These are phyloP conservation scores for Russula virescens DNA, from an alignment of 768 basidiomycete genomes.

Conservation along the genomic window DNA sequence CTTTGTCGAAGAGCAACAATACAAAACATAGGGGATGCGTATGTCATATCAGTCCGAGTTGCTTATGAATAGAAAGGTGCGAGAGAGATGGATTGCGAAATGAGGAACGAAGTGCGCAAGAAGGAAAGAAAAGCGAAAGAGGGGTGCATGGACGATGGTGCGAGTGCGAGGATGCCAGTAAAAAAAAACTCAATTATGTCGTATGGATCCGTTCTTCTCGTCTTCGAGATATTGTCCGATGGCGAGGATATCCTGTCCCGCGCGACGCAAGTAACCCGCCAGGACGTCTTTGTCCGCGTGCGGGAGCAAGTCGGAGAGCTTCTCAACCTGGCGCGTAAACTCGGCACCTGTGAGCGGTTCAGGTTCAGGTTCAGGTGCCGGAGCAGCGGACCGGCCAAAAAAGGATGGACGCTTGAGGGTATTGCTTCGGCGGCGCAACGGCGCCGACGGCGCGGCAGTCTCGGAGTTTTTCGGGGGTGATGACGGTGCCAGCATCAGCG, in stretches of 20 bases:
- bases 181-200: constrained; percentile 27
- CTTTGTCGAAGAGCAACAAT: not conserved
- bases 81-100: not conserved
- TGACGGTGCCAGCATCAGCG: constrained; percentile 43
- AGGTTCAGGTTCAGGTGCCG: not conserved
- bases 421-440: constrained; percentile 20
- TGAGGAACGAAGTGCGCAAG: not conserved
- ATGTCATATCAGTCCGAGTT: constrained; percentile 8
- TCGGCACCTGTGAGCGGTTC: constrained; percentile 32
- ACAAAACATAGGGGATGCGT: constrained; percentile 7
- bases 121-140: not conserved
- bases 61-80: not conserved
- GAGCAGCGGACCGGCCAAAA: constrained; percentile 27
- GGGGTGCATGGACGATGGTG: not conserved
- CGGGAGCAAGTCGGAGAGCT: constrained; percentile 63
- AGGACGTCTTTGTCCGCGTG: constrained; percentile 63
- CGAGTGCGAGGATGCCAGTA: too few relatives aligned
- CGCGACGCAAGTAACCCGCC: constrained; percentile 62
- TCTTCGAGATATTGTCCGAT: constrained; percentile 84
- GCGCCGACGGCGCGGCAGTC: constrained; percentile 36
- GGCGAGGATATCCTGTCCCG: constrained; percentile 79
- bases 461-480: constrained; percentile 31
- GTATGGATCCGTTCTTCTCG: constrained; percentile 66
- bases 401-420: constrained; percentile 30
- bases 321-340: constrained; percentile 65